Base-by-base conservation (phyloP, 805 yeast species). In the Hanseniaspora lindneri region DNA sequence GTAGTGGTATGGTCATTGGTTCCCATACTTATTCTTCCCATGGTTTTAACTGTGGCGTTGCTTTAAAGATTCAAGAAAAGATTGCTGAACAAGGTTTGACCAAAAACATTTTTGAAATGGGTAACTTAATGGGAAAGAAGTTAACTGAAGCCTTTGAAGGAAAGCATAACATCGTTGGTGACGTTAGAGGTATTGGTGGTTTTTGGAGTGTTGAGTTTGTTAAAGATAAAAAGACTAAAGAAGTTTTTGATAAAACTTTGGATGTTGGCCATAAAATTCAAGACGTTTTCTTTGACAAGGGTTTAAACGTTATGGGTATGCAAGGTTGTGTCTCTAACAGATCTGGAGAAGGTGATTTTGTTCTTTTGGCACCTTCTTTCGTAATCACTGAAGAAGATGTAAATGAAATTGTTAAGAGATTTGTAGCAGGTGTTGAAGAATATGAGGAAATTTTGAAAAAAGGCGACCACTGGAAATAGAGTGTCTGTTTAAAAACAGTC, bases 141-240 rank as follows among this genome's bases (percentile, higher is more conserved):
- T 60, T 74, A 40, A 59, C 61, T 49, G 61, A 61, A 35, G 59
- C 61, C 36, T 54, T 71, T 24, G 46, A 56, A 13, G 41, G 54
- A 7, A 62, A 63, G 39, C 65, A 64, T 43, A 61, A 61, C 43
- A 65, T 69, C 46, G 76, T 69, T 19, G 83, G 80, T 51, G 78
- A 77, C 54, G 71, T 77, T 39, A 70, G 83, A 62, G 83, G 83
- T 50, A 64, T 74, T 51, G 83, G 82, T 52, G 73, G 75, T 34
- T 77, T 77, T 61, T 68, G 79, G 71, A 65, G 76, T 3, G 56
- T 77, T 43, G 83, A 77, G 60, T 65, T 75, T 44, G 80, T 76
- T 50, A 69, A 73, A 55, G 70, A 77, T 56, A 72, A 67, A 52
- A 60, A 56, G n/a, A 71, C 80, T 19, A 76, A 74, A 55, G 73